Evolutionary conservation across 2,329 filamentous ascomycete genomes (phyloP).

Genomic region (Microdochium paspali): DNA sequence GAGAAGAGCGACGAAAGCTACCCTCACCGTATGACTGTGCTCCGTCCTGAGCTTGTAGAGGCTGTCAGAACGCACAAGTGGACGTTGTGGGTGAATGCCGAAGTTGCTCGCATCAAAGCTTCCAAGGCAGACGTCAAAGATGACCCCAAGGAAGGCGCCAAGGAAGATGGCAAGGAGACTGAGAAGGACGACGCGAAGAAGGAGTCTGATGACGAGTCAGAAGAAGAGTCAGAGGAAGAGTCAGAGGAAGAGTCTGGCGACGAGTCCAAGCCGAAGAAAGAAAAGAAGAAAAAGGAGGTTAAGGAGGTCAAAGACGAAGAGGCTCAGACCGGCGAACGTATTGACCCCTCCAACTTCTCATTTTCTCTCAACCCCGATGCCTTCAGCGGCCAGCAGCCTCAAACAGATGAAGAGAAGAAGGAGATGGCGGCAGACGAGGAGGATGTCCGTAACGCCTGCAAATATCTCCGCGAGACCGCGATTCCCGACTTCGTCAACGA

Average conservation of each 20-base stretch:
- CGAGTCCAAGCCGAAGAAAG: conserved; percentile 14
- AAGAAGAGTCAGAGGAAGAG: conserved; percentile 21
- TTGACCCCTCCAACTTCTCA: conserved; percentile 80
- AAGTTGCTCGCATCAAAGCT: conserved; percentile 50
- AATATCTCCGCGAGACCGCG: conserved; percentile 64
- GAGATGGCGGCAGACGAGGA: conserved; percentile 77
- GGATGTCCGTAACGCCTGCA: conserved; percentile 76
- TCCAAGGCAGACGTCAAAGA: conserved; percentile 18
- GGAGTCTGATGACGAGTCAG: conserved; percentile 13
- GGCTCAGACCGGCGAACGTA: conserved; percentile 49
- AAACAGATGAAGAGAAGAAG: conserved; percentile 82
- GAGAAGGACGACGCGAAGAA: conserved; percentile 23
- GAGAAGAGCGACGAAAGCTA: conserved; percentile 45
- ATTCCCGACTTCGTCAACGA: conserved; percentile 83
- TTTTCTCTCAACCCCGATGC: conserved; percentile 91
- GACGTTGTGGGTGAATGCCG: conserved; percentile 76
- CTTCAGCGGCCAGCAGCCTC: conserved; percentile 84
- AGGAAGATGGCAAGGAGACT: conserved; percentile 24
- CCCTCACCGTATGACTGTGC: conserved; percentile 91
- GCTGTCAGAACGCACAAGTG: conserved; percentile 77
- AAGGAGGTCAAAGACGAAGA: conserved; percentile 26
- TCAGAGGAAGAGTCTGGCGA: conserved; percentile 15
- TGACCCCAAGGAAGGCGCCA: conserved; percentile 25
- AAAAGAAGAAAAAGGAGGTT: conserved; percentile 31
- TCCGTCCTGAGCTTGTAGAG: conserved; percentile 85